A percentile compares a stretch with the other conserved stretches of the same genome.
phyloP scores from a whole-genome alignment of 2,329 filamentous ascomycete species.

The Clonostachys rosea region DNA sequence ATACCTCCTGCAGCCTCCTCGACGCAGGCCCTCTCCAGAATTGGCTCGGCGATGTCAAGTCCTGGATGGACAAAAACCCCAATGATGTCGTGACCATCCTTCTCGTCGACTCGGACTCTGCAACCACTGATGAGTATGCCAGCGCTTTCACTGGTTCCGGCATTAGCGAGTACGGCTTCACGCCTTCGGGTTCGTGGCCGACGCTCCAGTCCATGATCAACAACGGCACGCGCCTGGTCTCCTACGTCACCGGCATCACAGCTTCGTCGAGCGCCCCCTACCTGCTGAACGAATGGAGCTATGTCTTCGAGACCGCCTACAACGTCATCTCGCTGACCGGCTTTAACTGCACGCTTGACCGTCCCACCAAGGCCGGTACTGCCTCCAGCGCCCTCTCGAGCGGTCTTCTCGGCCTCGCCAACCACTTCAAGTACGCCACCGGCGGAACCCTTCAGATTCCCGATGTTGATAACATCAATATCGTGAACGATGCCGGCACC shows the following conservation, averaged over 20 bases:
- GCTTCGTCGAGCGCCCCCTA: slow-evolving; percentile 41
- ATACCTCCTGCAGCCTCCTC: slow-evolving; percentile 61
- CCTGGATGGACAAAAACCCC: slow-evolving; percentile 65
- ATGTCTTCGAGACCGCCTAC: slow-evolving; percentile 70
- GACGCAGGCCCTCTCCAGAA: slow-evolving; percentile 62
- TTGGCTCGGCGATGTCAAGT: slow-evolving; percentile 61
- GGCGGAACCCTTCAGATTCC: slow-evolving; percentile 55
- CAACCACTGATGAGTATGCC: slow-evolving; percentile 49
- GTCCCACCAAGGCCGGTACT: slow-evolving; percentile 48
- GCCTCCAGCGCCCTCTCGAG: slow-evolving; percentile 48
- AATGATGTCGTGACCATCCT: slow-evolving; percentile 74
- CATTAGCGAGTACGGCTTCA: slow-evolving; percentile 58
- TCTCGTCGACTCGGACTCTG: slow-evolving; percentile 65
- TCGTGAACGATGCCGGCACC: slow-evolving; percentile 61
- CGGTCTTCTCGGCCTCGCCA: slow-evolving; percentile 66
- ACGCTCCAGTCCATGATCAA: slow-evolving; percentile 67
- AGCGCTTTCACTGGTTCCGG: slow-evolving; percentile 50
- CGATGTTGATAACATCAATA: slow-evolving; percentile 52
- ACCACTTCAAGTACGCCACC: slow-evolving; percentile 70
- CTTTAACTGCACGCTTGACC: slow-evolving; percentile 70
- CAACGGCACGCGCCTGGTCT: slow-evolving; percentile 59
- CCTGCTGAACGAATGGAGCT: slow-evolving; percentile 58
- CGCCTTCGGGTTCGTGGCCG: slow-evolving; percentile 57
- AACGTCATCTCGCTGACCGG: slow-evolving; percentile 56
- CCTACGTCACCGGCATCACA: slow-evolving; percentile 58